Percentiles rank a stretch among this genome's conserved stretches.
These are phyloP conservation scores for Hyphopichia khmerensis DNA, from an alignment of 1,139 yeast genomes.

Conservation along the genomic window DNA sequence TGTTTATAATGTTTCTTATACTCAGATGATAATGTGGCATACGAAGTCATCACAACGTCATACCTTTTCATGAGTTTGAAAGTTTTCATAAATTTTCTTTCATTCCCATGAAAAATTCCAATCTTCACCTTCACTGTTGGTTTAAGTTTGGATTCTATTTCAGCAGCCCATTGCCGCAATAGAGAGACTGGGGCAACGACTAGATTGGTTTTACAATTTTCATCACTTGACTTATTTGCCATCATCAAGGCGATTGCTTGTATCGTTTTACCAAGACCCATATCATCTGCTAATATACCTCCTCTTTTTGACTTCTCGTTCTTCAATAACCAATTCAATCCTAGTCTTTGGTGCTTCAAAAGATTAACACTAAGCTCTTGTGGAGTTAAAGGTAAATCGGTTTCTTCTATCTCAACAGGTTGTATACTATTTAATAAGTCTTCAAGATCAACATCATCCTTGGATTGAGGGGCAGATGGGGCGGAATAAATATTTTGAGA, in stretches of 20 bases:
- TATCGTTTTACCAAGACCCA: conserved; percentile 92
- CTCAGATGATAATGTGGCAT: conserved; percentile 69
- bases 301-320: conserved; percentile 68
- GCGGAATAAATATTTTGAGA: conserved; percentile 21
- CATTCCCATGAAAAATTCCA: conserved; percentile 61
- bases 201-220: conserved; percentile 55
- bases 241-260: conserved; percentile 74
- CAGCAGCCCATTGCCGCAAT: conserved; percentile 81
- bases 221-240: conserved; percentile 45
- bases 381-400: conserved; percentile 62
- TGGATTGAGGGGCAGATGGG: conserved; percentile 10
- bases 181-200: conserved; percentile 85
- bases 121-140: conserved; percentile 44
- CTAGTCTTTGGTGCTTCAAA: conserved; percentile 82
- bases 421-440: conserved; percentile 66
- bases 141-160: conserved; percentile 61
- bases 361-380: conserved; percentile 61
- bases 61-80: conserved; percentile 50
- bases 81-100: conserved; percentile 33
- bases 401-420: conserved; percentile 47
- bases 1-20: conserved; percentile 58
- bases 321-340: conserved; percentile 76
- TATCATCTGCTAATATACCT: conserved; percentile 87
- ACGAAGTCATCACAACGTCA: conserved; percentile 81
- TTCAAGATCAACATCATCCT: conserved; percentile 39